Evolutionary conservation across 2,329 filamentous ascomycete species (phyloP).

Genomic region (Cordyceps cicadae): DNA sequence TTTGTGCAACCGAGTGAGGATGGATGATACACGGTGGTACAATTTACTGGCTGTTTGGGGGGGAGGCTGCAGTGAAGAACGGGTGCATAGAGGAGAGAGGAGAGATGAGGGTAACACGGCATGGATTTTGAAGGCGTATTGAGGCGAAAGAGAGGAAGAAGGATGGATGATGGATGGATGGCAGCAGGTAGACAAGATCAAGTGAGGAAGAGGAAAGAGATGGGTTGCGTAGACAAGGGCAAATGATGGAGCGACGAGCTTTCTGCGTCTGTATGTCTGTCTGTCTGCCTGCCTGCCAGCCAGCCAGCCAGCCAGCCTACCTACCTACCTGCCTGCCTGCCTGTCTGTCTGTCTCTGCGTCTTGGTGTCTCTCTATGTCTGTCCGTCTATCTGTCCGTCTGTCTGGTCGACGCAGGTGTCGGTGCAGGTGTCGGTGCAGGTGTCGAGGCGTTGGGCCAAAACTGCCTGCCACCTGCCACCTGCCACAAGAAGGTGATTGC

Average conservation of each 20-base stretch:
- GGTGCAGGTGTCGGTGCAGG: background rate
- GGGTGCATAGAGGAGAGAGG: background rate
- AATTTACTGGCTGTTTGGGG: background rate
- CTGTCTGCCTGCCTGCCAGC: too few species aligned
- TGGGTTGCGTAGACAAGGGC: background rate
- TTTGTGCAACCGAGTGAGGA: conserved; percentile 3
- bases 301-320: too few species aligned
- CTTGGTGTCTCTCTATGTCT: too few species aligned
- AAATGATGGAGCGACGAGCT: background rate
- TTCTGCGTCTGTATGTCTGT: too few species aligned
- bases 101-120: background rate
- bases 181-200: background rate
- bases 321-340: background rate
- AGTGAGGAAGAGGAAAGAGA: background rate
- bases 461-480: conserved; percentile 10
- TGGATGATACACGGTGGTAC: background rate
- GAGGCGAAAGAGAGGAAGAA: background rate
- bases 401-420: too few species aligned
- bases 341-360: too few species aligned
- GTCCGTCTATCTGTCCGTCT: too few species aligned
- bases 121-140: background rate
- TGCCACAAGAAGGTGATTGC: conserved; percentile 9
- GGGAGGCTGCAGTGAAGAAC: background rate
- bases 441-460: conserved; percentile 7
- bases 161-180: background rate